A percentile compares a stretch with the other conserved stretches of the same genome.
Conservation (phyloP, 208 protist species). For the Leishmania major region DNA sequence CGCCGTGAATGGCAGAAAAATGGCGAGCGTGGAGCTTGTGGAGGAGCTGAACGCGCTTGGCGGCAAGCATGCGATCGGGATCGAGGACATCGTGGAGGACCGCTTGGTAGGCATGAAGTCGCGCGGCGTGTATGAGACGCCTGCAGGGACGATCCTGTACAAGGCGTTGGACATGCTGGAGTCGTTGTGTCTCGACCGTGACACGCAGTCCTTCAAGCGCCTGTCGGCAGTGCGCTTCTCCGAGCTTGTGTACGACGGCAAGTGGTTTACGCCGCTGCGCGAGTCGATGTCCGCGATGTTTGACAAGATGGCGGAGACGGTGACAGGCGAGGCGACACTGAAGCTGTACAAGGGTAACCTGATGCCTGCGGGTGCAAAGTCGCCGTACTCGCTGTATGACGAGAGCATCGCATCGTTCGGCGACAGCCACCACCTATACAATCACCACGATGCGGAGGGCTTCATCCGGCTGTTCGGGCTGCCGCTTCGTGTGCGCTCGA, state of each 20-base stretch:
- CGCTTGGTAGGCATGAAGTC: slow-evolving; percentile 41
- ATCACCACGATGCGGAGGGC: slow-evolving; percentile 37
- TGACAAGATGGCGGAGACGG: slow-evolving; percentile 31
- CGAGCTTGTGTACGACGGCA: slow-evolving; percentile 38
- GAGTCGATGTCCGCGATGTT: slow-evolving; percentile 33
- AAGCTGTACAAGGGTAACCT: slow-evolving; percentile 40
- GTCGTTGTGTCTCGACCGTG: slow-evolving; percentile 33
- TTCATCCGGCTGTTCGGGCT: slow-evolving; percentile 38
- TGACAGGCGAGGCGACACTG: slow-evolving; percentile 37
- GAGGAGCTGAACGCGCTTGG: slow-evolving; percentile 34
- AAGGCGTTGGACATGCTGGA: slow-evolving; percentile 34
- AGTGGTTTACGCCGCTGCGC: slow-evolving; percentile 34
- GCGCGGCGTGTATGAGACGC: slow-evolving; percentile 38
- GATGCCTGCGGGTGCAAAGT: slow-evolving; percentile 18
- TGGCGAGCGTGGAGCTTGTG: slow-evolving; percentile 22
- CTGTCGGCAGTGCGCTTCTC: slow-evolving; percentile 36
- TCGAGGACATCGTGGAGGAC: slow-evolving; percentile 40
- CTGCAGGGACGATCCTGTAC: slow-evolving; percentile 35
- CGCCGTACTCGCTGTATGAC: slow-evolving; percentile 35
- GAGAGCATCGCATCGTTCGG: slow-evolving; percentile 37
- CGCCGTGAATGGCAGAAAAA: slow-evolving; percentile 26
- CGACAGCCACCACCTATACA: slow-evolving; percentile 33
- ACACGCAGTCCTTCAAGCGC: slow-evolving; percentile 42
- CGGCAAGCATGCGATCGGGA: slow-evolving; percentile 33
- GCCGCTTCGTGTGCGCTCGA: slow-evolving; percentile 14